Conservation (phyloP, 768 basidiomycete genomes). For the Termitomyces titanicus region DNA sequence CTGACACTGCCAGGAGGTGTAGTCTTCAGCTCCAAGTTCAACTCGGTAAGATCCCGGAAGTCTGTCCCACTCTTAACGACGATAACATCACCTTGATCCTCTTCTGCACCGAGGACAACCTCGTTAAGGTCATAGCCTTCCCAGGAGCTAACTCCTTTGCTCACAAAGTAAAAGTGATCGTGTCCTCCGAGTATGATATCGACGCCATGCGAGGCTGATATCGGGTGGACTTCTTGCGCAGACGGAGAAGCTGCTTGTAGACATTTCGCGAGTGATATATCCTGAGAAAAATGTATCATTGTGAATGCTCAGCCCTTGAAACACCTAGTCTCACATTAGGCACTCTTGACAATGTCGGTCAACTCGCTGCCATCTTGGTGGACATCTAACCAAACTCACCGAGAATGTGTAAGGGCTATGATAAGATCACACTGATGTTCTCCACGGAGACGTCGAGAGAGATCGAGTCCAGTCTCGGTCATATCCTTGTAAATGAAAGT, state of each 20-base stretch:
- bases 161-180: conserved; percentile 79
- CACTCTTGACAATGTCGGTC: conserved; percentile 25
- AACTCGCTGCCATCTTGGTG: neutral
- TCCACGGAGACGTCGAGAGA: conserved; percentile 72
- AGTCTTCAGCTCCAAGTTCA: conserved; percentile 57
- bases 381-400: conserved; percentile 36
- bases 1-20: conserved; percentile 63
- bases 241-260: conserved; percentile 56
- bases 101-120: conserved; percentile 61
- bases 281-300: conserved; percentile 35
- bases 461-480: conserved; percentile 63
- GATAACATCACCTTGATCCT: conserved; percentile 67
- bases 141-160: conserved; percentile 65
- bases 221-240: conserved; percentile 37
- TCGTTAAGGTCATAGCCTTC: conserved; percentile 54
- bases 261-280: conserved; percentile 67
- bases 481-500: conserved; percentile 77
- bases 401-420: conserved; percentile 81
- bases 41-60: conserved; percentile 82
- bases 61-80: conserved; percentile 87
- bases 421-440: conserved; percentile 75
- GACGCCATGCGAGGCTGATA: conserved; percentile 63
- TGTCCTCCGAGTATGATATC: conserved; percentile 88
- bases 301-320: neutral
- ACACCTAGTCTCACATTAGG: conserved; percentile 37